Percentiles rank a stretch among this genome's conserved stretches.
phyloP scores from a whole-genome alignment of 495 filamentous ascomycete species.

The Penicillium salamii region DNA sequence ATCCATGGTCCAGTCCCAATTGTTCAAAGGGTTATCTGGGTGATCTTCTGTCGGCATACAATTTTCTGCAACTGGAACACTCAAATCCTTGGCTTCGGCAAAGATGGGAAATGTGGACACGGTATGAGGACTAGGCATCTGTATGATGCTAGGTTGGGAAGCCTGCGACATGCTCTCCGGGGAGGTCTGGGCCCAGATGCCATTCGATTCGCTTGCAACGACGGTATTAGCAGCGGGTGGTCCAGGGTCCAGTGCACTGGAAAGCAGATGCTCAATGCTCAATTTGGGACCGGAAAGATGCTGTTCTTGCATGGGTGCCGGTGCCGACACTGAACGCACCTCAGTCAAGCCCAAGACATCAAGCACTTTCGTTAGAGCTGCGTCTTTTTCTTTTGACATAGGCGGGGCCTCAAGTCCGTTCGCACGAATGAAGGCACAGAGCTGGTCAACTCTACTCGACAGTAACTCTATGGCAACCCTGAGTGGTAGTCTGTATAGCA shows the following conservation, averaged over 20 bases:
- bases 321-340: background rate
- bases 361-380: conserved; percentile 8
- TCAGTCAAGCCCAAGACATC: conserved; percentile 8
- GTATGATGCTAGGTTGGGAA: background rate
- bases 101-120: background rate
- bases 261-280: background rate
- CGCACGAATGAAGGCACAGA: conserved; percentile 16
- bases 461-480: conserved; percentile 23
- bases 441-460: conserved; percentile 15
- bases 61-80: background rate
- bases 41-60: background rate
- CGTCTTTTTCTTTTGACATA: conserved; percentile 12
- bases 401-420: conserved; percentile 17
- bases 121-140: background rate
- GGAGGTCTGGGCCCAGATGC: background rate
- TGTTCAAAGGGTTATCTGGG: background rate
- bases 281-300: background rate
- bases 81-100: background rate
- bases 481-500: conserved; percentile 10
- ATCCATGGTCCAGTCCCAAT: background rate
- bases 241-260: background rate
- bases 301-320: background rate
- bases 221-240: background rate
- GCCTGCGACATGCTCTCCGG: background rate
- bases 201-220: background rate